Base-by-base conservation (phyloP, 345 rosid species). In the Tarenaya hassleriana region DNA sequence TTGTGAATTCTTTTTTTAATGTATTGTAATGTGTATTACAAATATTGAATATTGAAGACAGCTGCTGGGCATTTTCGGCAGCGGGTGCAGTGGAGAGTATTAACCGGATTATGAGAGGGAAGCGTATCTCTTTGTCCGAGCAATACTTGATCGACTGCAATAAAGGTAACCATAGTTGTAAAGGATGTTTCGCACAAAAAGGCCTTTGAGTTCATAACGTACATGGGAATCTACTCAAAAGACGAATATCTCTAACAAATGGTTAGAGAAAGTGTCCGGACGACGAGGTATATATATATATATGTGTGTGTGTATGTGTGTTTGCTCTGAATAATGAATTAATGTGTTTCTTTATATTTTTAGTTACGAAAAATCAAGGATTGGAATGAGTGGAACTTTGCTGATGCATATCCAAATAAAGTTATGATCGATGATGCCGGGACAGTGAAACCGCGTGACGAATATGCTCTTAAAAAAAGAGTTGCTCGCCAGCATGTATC, bases 1-100 rank as follows among this genome's bases (percentile, higher is more conserved):
- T n/a, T n/a, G n/a, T n/a, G n/a, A n/a, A n/a, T n/a, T n/a, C n/a
- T n/a, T n/a, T n/a, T n/a, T n/a, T n/a, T n/a, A n/a, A n/a, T n/a
- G n/a, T n/a, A n/a, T n/a, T n/a, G n/a, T n/a, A n/a, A n/a, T n/a
- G n/a, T n/a, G n/a, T n/a, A n/a, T n/a, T n/a, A n/a, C n/a, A n/a
- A n/a, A n/a, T 50, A 3, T 50, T 10, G 13, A 47, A 8, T 10
- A 7, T 21, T 59, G 16, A 77, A 84, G 95, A 83, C 58, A 77
- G 91, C 61, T 90, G 96, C 46, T 86, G 97, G 97, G 97, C 96
- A 0, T 90, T 90, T 52, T 84, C 97, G 0, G 78, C 95, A 0
- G 82, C 84, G 38, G 91, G 84, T 12, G 89, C 92, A 1, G 69
- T 86, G 4, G 89, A 90, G 71, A 83, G 96, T 44, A 68, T 86